These are phyloP conservation scores for Zanthoxylum bungeanum DNA, from an alignment of 345 rosid species.

Conservation along the genomic window DNA sequence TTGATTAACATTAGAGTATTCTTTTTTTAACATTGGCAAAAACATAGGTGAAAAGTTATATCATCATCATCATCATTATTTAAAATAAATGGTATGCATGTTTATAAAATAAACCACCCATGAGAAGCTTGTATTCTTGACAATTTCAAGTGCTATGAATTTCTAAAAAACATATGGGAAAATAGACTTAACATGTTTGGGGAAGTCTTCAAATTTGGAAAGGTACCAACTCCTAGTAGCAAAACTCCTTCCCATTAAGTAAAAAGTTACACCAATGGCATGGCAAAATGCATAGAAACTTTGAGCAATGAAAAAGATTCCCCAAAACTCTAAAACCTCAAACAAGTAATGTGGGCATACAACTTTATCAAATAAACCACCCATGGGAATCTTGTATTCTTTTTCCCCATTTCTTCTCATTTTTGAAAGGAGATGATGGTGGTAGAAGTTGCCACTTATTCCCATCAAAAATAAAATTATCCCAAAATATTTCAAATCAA, in stretches of 20 bases:
- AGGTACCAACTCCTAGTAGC: constrained; percentile 71
- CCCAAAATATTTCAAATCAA: constrained; percentile 46
- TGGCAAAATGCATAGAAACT: constrained; percentile 38
- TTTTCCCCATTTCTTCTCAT: constrained; percentile 40
- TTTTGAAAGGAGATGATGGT: constrained; percentile 62
- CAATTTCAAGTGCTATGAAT: too few relatives aligned
- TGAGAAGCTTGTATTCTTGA: too few relatives aligned
- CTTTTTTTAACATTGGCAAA: too few relatives aligned
- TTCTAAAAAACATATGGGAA: constrained; percentile 53
- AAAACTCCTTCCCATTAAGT: constrained; percentile 59
- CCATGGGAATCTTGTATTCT: constrained; percentile 62
- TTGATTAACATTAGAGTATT: too few relatives aligned
- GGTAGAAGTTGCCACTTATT: constrained; percentile 69
- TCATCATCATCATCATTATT: too few relatives aligned
- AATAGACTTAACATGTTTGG: constrained; percentile 46
- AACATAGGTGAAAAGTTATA: too few relatives aligned
- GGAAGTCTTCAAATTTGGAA: constrained; percentile 65
- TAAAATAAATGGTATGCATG: too few relatives aligned
- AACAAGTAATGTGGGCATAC: constrained; percentile 80
- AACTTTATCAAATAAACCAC: constrained; percentile 55
- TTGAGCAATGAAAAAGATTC: constrained; percentile 56
- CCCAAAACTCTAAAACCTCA: constrained; percentile 58
- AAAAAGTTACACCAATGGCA: constrained; percentile 36
- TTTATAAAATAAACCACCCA: too few relatives aligned
- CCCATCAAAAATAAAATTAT: constrained; percentile 49